phyloP scores from a whole-genome alignment of 192 early-diverging fungal species.

The Podochytrium sp. region DNA sequence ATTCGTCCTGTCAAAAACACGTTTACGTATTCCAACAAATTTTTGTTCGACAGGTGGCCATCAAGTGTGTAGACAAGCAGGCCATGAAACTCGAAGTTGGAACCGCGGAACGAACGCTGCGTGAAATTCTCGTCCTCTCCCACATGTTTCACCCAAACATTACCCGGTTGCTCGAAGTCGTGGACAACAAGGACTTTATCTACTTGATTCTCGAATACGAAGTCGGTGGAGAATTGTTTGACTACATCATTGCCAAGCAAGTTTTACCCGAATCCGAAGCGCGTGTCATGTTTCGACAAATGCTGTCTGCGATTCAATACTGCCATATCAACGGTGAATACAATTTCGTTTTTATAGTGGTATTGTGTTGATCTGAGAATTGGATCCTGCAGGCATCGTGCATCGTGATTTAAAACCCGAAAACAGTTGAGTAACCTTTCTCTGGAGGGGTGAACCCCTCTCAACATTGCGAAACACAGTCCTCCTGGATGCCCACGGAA shows the following conservation, averaged over 20 bases:
- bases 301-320: conserved; percentile 48
- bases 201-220: conserved; percentile 89
- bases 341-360: too few relatives aligned
- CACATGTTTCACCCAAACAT: conserved; percentile 72
- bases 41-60: conserved; percentile 47
- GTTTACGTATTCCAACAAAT: conserved; percentile 26
- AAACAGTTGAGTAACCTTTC: conserved; percentile 32
- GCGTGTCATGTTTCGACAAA: conserved; percentile 44
- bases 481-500: conserved; percentile 39
- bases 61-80: conserved; percentile 50
- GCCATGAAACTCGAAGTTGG: conserved; percentile 31
- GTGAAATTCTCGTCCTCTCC: conserved; percentile 61
- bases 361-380: too few relatives aligned
- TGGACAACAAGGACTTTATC: conserved; percentile 74
- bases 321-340: conserved; percentile 49
- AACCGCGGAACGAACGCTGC: conserved; percentile 46
- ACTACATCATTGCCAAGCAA: conserved; percentile 73
- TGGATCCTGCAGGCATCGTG: too few relatives aligned
- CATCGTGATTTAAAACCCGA: conserved; percentile 57
- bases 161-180: conserved; percentile 75
- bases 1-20: too few relatives aligned
- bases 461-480: conserved; percentile 31
- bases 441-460: neutral
- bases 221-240: conserved; percentile 86
- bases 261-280: conserved; percentile 45